Conservation (phyloP, 2,329 filamentous ascomycete genomes). For the Seiridium cupressi region DNA sequence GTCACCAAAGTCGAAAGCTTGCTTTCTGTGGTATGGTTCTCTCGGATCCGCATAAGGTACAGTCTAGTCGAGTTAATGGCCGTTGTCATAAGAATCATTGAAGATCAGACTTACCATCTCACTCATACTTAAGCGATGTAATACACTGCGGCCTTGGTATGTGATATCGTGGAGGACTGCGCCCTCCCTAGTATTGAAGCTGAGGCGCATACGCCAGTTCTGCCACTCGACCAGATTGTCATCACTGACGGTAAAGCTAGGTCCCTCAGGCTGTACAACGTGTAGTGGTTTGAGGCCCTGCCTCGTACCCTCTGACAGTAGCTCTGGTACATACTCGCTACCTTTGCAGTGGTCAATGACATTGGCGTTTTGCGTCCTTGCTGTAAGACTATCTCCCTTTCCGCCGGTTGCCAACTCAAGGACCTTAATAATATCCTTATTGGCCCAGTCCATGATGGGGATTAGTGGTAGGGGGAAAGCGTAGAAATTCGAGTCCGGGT, state of each 20-base stretch:
- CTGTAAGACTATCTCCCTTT: not conserved
- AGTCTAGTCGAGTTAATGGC: conserved; percentile 25
- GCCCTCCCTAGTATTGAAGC: conserved; percentile 69
- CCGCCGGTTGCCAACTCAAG: conserved; percentile 6
- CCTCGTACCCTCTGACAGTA: conserved; percentile 4
- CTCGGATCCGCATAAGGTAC: conserved; percentile 68
- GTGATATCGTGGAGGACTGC: conserved; percentile 68
- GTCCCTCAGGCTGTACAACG: conserved; percentile 62
- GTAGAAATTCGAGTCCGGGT: conserved; percentile 61
- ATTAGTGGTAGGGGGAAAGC: conserved; percentile 59
- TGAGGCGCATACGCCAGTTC: conserved; percentile 68
- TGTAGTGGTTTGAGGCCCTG: conserved; percentile 57
- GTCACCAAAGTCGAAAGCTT: conserved; percentile 72
- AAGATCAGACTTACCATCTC: conserved; percentile 49
- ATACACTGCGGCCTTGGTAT: conserved; percentile 63
- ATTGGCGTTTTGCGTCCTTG: not conserved
- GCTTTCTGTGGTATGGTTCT: conserved; percentile 65
- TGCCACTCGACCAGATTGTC: conserved; percentile 57
- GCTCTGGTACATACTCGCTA: conserved; percentile 6
- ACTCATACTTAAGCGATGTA: conserved; percentile 65
- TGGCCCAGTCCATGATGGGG: conserved; percentile 4
- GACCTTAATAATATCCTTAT: conserved; percentile 4
- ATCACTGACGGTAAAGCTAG: conserved; percentile 58
- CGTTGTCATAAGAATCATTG: not conserved
- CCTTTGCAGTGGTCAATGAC: conserved; percentile 6